Evolutionary conservation across 306 rosid species (phyloP), one percentile per base, ranked within the genome.

Genomic region (Medicago ruthenica): DNA sequence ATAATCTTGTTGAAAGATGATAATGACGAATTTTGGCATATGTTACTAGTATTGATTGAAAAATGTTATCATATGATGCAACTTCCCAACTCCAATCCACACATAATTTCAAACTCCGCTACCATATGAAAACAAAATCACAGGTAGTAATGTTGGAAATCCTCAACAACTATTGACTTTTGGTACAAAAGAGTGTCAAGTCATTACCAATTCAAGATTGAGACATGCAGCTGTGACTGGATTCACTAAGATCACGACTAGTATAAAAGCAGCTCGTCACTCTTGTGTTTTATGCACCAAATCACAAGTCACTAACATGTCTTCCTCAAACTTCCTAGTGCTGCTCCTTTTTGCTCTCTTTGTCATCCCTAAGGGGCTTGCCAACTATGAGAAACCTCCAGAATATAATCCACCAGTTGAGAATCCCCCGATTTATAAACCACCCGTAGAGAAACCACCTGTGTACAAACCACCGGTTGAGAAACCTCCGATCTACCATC

Each of bases 351-450:
- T 21, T 18, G 63, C 71, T 34, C 22, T 78, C 0, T 1, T 17
- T 60, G 34, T 59, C 9, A 34, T 48, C 70, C 64, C 81, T 34
- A 63, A 70, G 2, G 81, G 51, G 1, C 44, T 70, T 57, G 81
- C 81, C 9, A 14, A 57, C 17, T 69, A 58, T 55, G 8, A 39
- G 3, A 4, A 16, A 3, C 20, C 44, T 2, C 44, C 64, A 0
- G 6, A 58, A 0, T 48, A 27, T 41, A 2, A 2, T 12, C 47
- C 47, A 27, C 31, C 31, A 27, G 31, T 27, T 27, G 31, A 27
- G 1, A 41, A 9, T 41, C 12, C 9, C 45, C 63, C 31, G 0
- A 0, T 10, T 57, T 21, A 57, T 11, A 57, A 22, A 1, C 63
- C 37, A 1, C 34, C 34, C 0, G 1, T 11, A 0, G 3, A 21